These are phyloP conservation scores for Corymbia calophylla DNA, from an alignment of 441 rosid species.

Conservation along the genomic window DNA sequence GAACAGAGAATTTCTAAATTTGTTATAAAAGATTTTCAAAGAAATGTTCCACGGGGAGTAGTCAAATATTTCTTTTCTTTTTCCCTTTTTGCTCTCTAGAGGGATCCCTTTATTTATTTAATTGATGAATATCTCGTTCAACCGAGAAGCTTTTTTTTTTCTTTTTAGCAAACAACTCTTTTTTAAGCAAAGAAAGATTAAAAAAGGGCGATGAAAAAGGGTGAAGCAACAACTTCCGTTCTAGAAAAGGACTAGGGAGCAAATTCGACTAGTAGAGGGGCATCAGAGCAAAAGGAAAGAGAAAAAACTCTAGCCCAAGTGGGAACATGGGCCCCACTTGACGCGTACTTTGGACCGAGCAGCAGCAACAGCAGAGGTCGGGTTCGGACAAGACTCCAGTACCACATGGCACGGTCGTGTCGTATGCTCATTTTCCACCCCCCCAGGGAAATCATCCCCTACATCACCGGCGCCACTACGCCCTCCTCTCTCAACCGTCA, in stretches of 20 bases:
- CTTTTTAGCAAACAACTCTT: fast-evolving
- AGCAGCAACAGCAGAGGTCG: not conserved
- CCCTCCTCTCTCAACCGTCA: not conserved
- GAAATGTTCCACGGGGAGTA: too few species aligned
- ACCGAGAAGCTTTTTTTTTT: not conserved
- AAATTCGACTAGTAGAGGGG: not conserved
- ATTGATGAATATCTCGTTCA: not conserved
- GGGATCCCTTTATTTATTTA: not conserved
- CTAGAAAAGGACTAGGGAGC: not conserved
- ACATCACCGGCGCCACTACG: not conserved
- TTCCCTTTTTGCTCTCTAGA: not conserved
- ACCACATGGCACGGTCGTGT: not conserved
- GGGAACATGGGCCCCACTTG: not conserved
- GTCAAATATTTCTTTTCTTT: not conserved
- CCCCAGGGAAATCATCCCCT: not conserved
- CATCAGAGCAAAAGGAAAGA: not conserved
- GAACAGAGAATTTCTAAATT: too few species aligned
- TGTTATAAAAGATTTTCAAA: too few species aligned
- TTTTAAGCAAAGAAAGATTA: not conserved
- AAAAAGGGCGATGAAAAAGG: not conserved
- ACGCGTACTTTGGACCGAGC: not conserved
- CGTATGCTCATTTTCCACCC: not conserved
- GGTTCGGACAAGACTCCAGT: not conserved
- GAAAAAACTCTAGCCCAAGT: not conserved
- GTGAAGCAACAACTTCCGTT: not conserved